Evolutionary conservation across 2,329 filamentous ascomycete species (phyloP).

Genomic region (Cladosporium sp.): DNA sequence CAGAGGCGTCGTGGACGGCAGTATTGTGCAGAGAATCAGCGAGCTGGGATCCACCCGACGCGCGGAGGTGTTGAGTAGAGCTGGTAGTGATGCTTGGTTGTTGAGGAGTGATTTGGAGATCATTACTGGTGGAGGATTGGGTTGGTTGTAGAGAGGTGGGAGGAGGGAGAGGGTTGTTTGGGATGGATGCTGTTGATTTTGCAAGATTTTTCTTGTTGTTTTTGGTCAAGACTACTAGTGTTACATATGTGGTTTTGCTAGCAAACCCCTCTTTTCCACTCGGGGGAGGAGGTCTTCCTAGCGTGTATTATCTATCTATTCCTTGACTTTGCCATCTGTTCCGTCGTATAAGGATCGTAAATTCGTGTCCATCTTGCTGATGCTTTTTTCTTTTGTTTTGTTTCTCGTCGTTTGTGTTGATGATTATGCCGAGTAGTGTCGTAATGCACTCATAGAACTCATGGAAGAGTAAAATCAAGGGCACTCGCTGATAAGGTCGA

Average conservation of each 20-base stretch:
- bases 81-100: conserved; percentile 63
- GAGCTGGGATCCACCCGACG: conserved; percentile 68
- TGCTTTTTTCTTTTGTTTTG: neutral
- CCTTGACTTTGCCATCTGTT: neutral
- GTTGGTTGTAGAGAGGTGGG: conserved; percentile 41
- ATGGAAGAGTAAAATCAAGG: no score
- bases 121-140: conserved; percentile 60
- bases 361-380: neutral
- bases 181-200: neutral
- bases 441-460: no score
- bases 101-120: conserved; percentile 65
- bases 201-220: no score
- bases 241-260: no score
- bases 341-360: neutral
- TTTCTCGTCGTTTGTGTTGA: no score
- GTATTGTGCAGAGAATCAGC: conserved; percentile 67
- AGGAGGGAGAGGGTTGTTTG: neutral
- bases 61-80: conserved; percentile 67
- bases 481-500: conserved; percentile 13
- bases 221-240: neutral
- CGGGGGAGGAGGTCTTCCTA: no score
- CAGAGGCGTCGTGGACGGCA: conserved; percentile 71
- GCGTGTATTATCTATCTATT: neutral
- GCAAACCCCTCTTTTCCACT: no score
- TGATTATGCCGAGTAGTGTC: no score